Evolutionary conservation across 495 filamentous ascomycete genomes (phyloP).

Genomic region (Neurospora sp.): DNA sequence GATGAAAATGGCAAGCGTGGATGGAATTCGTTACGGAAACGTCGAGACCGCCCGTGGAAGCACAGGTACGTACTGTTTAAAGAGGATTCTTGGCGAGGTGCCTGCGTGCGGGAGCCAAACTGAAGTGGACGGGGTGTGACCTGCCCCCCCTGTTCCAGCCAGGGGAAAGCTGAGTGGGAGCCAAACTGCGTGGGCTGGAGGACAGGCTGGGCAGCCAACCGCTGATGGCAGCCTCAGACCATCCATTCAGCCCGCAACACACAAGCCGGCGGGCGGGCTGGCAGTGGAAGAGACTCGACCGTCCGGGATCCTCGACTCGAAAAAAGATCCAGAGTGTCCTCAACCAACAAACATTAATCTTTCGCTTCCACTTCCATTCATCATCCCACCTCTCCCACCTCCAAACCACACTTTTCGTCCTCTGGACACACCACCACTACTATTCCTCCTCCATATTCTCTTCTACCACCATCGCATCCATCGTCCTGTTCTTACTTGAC

Average conservation of each 20-base stretch:
- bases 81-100: not conserved
- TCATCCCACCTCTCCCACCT: not conserved
- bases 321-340: conserved; percentile 12
- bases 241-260: not conserved
- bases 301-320: not conserved
- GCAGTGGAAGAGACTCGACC: not conserved
- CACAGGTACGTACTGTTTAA: not conserved
- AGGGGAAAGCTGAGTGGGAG: not conserved
- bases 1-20: not conserved
- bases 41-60: not conserved
- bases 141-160: not conserved
- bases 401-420: not conserved
- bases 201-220: not conserved
- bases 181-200: not conserved
- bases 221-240: not conserved
- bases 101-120: not conserved
- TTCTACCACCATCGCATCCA: not conserved
- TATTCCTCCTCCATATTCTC: not conserved
- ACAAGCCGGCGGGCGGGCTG: not conserved
- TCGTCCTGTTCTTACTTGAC: not conserved
- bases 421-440: not conserved
- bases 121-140: not conserved
- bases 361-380: not conserved
- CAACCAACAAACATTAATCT: not conserved
- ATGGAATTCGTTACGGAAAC: not conserved